Percentiles rank a stretch among this genome's conserved stretches.
These are phyloP conservation scores for Cladosporium sp. DNA, from an alignment of 2,329 filamentous ascomycete genomes.

Conservation along the genomic window DNA sequence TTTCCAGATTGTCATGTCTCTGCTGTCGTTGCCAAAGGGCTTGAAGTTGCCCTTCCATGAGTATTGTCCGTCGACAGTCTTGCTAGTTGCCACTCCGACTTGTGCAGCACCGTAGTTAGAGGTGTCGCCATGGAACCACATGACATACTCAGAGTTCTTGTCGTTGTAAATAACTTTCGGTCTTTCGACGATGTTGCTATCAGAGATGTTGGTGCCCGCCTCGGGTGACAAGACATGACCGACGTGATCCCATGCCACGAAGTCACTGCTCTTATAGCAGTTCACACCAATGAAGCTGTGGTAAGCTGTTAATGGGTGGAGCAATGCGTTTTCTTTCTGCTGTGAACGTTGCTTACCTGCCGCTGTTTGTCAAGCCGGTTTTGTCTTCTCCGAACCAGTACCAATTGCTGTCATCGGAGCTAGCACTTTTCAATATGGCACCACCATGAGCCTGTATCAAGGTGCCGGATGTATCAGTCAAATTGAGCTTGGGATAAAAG, in stretches of 20 bases:
- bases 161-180: constrained; percentile 68
- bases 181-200: constrained; percentile 58
- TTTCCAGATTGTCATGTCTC: constrained; percentile 59
- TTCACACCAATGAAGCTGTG: constrained; percentile 58
- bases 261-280: constrained; percentile 61
- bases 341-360: neutral
- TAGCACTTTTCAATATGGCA: constrained; percentile 54
- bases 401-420: constrained; percentile 47
- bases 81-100: constrained; percentile 59
- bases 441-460: constrained; percentile 65
- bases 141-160: constrained; percentile 59
- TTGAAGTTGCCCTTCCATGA: constrained; percentile 44
- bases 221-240: constrained; percentile 53
- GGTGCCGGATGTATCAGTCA: constrained; percentile 37
- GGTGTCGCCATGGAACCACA: constrained; percentile 66
- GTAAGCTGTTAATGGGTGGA: neutral
- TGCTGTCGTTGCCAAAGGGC: constrained; percentile 48
- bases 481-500: constrained; percentile 25
- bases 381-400: constrained; percentile 71
- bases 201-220: constrained; percentile 25
- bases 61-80: constrained; percentile 59
- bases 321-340: no score
- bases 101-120: constrained; percentile 59
- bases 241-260: constrained; percentile 61
- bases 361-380: constrained; percentile 48